phyloP scores from a whole-genome alignment of 108 stramenopile genomes.

The Nitzschia palea region DNA sequence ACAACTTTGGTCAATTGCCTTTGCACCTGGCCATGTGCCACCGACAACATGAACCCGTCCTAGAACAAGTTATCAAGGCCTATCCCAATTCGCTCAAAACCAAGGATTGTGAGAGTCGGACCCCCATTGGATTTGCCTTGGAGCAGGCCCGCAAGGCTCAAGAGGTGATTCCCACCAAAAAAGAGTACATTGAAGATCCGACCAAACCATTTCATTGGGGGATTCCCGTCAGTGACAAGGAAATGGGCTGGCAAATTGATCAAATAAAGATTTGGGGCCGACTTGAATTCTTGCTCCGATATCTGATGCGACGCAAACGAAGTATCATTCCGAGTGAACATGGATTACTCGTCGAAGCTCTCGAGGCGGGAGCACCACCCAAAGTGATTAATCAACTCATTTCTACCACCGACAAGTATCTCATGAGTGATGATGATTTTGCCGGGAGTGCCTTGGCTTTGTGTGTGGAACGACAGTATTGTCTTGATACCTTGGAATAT shows the following conservation, averaged over 20 bases:
- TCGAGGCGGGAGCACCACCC: constrained; percentile 24
- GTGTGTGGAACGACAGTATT: constrained; percentile 32
- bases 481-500: constrained; percentile 24
- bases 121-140: constrained; percentile 28
- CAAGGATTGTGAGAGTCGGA: constrained; percentile 15
- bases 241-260: constrained; percentile 27
- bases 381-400: constrained; percentile 20
- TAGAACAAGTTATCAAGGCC: constrained; percentile 26
- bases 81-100: constrained; percentile 24
- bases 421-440: constrained; percentile 29
- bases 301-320: constrained; percentile 17
- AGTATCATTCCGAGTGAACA: constrained; percentile 30
- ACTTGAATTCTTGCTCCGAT: constrained; percentile 18
- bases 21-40: constrained; percentile 27
- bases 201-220: constrained; percentile 25
- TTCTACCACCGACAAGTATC: constrained; percentile 23
- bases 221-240: constrained; percentile 1
- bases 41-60: constrained; percentile 17
- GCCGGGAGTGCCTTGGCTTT: constrained; percentile 27
- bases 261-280: constrained; percentile 21
- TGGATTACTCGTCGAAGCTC: constrained; percentile 25
- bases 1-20: constrained; percentile 16
- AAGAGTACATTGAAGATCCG: constrained; percentile 9
- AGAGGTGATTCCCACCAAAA: neutral
- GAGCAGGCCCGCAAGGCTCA: constrained; percentile 10